Percentiles rank a stretch among this genome's conserved stretches.
Conservation (phyloP, 192 early-diverging fungal species). For the Gigaspora rosea region DNA sequence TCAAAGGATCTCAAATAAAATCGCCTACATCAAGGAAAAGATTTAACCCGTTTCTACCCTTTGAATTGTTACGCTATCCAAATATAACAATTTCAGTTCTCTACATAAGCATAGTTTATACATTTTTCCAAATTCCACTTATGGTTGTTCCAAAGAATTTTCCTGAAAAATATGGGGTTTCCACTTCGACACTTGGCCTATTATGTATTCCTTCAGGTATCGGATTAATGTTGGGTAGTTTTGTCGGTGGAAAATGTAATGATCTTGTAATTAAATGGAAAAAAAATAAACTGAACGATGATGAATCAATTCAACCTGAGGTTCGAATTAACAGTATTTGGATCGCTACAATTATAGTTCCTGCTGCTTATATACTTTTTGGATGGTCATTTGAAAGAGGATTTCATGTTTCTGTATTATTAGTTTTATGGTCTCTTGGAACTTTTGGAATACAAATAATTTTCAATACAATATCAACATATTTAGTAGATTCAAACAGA, state of each 20-base stretch:
- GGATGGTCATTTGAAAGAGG: conserved; percentile 38
- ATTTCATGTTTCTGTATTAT: conserved; percentile 23
- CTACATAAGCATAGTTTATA: background rate
- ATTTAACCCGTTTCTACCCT: background rate
- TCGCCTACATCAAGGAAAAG: background rate
- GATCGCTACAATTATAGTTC: conserved; percentile 36
- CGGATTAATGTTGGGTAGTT: conserved; percentile 44
- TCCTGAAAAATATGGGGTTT: background rate
- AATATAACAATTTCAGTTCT: background rate
- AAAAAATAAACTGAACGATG: background rate
- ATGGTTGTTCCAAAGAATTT: background rate
- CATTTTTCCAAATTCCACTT: background rate
- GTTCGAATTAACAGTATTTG: conserved; percentile 34
- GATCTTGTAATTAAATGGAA: conserved; percentile 34
- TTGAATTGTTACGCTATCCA: conserved; percentile 14
- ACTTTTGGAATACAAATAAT: background rate
- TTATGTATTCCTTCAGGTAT: conserved; percentile 39
- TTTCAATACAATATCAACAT: background rate
- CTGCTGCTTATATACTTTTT: conserved; percentile 33
- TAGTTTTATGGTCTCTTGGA: conserved; percentile 34
- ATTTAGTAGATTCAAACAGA: background rate
- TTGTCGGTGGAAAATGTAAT: conserved; percentile 41
- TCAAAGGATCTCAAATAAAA: background rate
- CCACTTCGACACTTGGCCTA: background rate
- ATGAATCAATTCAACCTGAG: background rate